These are phyloP conservation scores for Backusella psychrophila DNA, from an alignment of 192 early-diverging fungal genomes.

Conservation along the genomic window DNA sequence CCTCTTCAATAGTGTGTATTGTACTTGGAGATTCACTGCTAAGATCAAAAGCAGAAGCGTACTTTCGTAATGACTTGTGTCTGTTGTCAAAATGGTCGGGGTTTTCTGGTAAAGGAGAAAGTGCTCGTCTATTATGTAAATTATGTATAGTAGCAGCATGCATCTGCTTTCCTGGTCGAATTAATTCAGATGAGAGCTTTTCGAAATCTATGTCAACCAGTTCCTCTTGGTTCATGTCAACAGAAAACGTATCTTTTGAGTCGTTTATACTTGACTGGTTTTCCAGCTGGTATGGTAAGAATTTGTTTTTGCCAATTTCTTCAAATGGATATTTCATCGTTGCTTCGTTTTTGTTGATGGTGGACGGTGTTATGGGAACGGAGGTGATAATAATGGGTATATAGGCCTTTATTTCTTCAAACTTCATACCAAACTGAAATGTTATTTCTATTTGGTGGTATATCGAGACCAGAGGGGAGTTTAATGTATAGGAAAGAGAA, in stretches of 20 bases:
- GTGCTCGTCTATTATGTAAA: background rate
- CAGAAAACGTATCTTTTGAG: background rate
- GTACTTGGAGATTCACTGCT: slow-evolving; percentile 4
- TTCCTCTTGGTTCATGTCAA: background rate
- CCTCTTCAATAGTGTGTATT: background rate
- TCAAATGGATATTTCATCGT: slow-evolving; percentile 11
- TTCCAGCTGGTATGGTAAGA: background rate
- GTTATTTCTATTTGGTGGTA: slow-evolving; percentile 31
- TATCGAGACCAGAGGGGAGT: slow-evolving; percentile 30
- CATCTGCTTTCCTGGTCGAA: background rate
- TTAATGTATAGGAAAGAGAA: slow-evolving; percentile 6
- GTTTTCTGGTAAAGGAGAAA: background rate
- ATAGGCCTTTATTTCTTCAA: slow-evolving; percentile 28
- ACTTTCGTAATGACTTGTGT: slow-evolving; percentile 3
- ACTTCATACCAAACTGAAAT: slow-evolving; percentile 24
- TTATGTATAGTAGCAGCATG: background rate
- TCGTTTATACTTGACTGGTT: background rate
- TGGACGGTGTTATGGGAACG: background rate
- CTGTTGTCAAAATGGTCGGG: background rate
- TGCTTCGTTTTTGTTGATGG: background rate
- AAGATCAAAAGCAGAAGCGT: slow-evolving; percentile 27
- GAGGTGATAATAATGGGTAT: slow-evolving; percentile 33
- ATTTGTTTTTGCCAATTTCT: background rate
- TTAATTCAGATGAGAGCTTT: background rate
- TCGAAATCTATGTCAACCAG: background rate